These are phyloP conservation scores for Themeda triandra DNA, from an alignment of 176 grass and related monocot species.

Conservation along the genomic window DNA sequence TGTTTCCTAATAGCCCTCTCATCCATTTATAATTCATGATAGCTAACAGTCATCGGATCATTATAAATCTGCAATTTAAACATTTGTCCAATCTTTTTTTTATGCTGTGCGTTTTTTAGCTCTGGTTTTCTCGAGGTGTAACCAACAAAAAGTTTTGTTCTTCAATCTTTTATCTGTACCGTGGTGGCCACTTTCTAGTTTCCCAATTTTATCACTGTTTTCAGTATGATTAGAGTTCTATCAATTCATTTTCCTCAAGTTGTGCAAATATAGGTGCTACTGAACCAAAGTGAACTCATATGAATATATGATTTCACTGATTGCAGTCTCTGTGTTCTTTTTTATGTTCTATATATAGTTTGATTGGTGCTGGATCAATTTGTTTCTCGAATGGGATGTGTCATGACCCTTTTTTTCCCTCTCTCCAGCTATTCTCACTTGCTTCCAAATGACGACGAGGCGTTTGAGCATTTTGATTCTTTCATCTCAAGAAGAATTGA, in stretches of 20 bases:
- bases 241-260: neutral
- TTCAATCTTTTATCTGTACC: neutral
- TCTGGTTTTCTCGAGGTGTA: neutral
- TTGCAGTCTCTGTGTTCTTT: neutral
- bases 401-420: slow-evolving; percentile 27
- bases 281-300: slow-evolving; percentile 7
- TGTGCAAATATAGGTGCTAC: neutral
- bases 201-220: neutral
- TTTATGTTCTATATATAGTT: neutral
- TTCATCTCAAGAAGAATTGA: slow-evolving; percentile 79
- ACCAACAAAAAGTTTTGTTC: neutral
- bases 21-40: slow-evolving; percentile 1
- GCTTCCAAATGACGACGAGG: slow-evolving; percentile 96
- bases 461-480: slow-evolving; percentile 85
- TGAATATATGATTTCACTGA: neutral
- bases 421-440: slow-evolving; percentile 76
- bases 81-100: neutral
- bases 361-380: slow-evolving; percentile 12
- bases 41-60: neutral
- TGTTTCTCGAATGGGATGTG: neutral
- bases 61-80: neutral
- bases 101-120: neutral
- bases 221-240: neutral
- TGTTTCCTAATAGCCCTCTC: slow-evolving; percentile 19
- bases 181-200: neutral